phyloP scores from a whole-genome alignment of 495 filamentous ascomycete species.

The Penicillium subrubescens region DNA sequence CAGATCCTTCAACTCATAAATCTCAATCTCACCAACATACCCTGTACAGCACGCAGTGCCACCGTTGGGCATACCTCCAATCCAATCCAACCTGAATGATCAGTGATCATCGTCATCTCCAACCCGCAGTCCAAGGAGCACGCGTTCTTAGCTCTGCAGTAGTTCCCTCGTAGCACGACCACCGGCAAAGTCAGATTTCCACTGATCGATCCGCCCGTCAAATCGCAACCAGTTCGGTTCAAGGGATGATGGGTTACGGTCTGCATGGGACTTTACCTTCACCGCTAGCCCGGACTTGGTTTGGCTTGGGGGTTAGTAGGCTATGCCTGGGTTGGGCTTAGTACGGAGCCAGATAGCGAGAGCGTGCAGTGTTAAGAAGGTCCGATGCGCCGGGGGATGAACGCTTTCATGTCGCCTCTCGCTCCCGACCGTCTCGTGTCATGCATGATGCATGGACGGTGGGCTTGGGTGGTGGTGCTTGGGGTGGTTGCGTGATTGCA shows the following conservation, averaged over 20 bases:
- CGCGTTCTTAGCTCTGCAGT: conserved; percentile 5
- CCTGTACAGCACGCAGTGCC: not conserved
- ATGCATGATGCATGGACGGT: conserved; percentile 24
- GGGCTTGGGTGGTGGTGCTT: not conserved
- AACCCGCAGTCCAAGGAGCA: not conserved
- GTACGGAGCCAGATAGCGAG: too few species aligned
- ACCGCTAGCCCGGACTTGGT: not conserved
- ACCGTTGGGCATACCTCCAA: not conserved
- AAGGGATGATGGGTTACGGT: not conserved
- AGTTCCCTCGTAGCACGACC: not conserved
- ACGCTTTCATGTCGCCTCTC: not conserved
- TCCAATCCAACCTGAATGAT: not conserved
- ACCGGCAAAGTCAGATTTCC: not conserved
- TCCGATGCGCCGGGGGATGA: not conserved
- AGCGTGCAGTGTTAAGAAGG: not conserved
- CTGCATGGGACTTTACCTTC: not conserved
- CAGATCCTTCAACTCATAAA: not conserved
- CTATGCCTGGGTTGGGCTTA: not conserved
- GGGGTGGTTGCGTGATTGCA: not conserved
- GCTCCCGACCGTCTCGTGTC: conserved; percentile 11
- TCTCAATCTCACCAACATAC: not conserved
- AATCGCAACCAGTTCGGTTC: not conserved
- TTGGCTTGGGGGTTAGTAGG: not conserved
- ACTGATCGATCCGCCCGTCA: conserved; percentile 1
- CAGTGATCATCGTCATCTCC: not conserved